Evolutionary conservation across 768 basidiomycete species (phyloP), one percentile per base, ranked within the genome.

Genomic region (Podaxis rugospora): DNA sequence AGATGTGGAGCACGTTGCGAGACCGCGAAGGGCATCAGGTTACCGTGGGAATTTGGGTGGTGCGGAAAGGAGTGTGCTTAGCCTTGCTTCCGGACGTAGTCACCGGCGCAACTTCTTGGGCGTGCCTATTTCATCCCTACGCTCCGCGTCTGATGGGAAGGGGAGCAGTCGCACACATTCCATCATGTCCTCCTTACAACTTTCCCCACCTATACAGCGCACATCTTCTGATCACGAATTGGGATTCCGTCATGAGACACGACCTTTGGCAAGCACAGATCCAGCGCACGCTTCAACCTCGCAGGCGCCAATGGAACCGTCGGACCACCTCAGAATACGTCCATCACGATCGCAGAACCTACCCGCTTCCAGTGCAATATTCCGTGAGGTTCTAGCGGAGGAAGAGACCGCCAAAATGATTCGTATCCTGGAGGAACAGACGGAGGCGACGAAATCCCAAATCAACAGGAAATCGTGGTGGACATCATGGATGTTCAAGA

Each of bases 371-470:
- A 79, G 86, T 62, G 89, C 88, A 9, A 86, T 90, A 44, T 76
- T 82, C 54, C 80, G 82, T 50, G 89, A 91, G 65, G 83, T 88
- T 44, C 76, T 89, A 42, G 87, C 83, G 40, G 89, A 92, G 69
- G 89, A 90, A 71, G 77, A 82, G 62, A 75, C 81, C 14, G 87
- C 82, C 4, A 73, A 83, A 27, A 76, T 77, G 35, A 77, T 83
- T 64, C 75, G 83, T 49, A 66, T 84, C 52, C 78, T 83, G 65
- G 79, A 80, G 51, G 88, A 89, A 70, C 73, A 83, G 65, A 76
- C 74, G 9, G 81, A 84, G 64, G 81, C 76, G 37, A 72, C 76
- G 36, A 78, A 78, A 63, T 72, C 76, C 21, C 75, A 72, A 57
- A 72, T 72, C 27, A 75, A 76, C 32, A 32, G 32, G 35, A 82